These are phyloP conservation scores for Graphiopsis chlorocephala DNA, from an alignment of 2,329 filamentous ascomycete species.

Conservation along the genomic window DNA sequence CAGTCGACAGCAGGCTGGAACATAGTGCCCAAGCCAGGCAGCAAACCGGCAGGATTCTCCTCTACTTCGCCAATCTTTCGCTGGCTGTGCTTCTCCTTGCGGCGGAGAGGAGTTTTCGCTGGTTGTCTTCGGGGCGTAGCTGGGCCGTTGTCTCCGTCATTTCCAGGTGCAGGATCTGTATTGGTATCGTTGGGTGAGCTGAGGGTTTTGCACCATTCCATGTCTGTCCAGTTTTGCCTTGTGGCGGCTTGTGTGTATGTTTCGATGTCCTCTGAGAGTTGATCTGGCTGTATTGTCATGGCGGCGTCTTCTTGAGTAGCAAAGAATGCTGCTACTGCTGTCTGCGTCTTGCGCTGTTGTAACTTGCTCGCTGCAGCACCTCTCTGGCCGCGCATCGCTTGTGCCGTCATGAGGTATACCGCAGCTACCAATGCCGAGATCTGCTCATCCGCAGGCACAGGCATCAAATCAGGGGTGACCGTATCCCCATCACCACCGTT, in stretches of 20 bases:
- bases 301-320: conserved; percentile 28
- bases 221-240: conserved; percentile 16
- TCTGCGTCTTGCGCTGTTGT: background rate
- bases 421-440: background rate
- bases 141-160: conserved; percentile 1
- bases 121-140: conserved; percentile 20
- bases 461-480: background rate
- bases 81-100: conserved; percentile 34
- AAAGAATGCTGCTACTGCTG: background rate
- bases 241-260: conserved; percentile 17
- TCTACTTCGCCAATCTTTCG: conserved; percentile 21
- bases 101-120: conserved; percentile 34
- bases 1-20: conserved; percentile 73
- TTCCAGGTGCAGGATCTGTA: conserved; percentile 17
- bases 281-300: background rate
- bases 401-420: background rate
- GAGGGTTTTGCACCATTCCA: conserved; percentile 20
- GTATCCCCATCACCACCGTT: background rate
- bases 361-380: background rate
- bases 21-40: conserved; percentile 61
- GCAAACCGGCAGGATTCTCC: conserved; percentile 30
- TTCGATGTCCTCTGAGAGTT: conserved; percentile 25
- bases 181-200: background rate
- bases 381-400: background rate
- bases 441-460: background rate